Evolutionary conservation across 2,329 filamentous ascomycete genomes (phyloP).

Genomic region (Tolypocladium inflatum): DNA sequence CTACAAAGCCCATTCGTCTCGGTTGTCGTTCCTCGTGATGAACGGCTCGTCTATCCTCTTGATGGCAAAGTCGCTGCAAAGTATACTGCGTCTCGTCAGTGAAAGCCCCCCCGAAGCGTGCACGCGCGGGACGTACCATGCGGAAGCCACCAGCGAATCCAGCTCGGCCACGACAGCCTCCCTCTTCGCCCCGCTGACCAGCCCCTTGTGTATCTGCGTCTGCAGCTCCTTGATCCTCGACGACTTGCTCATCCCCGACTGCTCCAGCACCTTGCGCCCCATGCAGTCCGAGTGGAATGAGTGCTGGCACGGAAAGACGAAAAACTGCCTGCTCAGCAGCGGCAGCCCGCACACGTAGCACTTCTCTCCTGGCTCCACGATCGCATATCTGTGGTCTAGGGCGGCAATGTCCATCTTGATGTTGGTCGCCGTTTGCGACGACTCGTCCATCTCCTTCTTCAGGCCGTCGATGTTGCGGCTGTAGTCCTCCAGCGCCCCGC

Average conservation of each 20-base stretch:
- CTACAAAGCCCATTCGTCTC: slow-evolving; percentile 68
- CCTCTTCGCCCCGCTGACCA: slow-evolving; percentile 59
- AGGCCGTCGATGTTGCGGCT: slow-evolving; percentile 80
- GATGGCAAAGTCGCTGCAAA: slow-evolving; percentile 92
- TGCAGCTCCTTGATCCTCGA: slow-evolving; percentile 81
- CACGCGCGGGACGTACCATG: slow-evolving; percentile 53
- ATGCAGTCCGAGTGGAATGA: slow-evolving; percentile 95
- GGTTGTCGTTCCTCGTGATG: slow-evolving; percentile 61
- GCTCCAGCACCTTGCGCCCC: slow-evolving; percentile 74
- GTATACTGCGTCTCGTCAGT: slow-evolving; percentile 48
- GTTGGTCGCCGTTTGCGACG: slow-evolving; percentile 75
- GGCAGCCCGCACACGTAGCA: slow-evolving; percentile 85
- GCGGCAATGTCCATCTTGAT: slow-evolving; percentile 84
- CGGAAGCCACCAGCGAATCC: slow-evolving; percentile 81
- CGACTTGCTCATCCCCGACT: slow-evolving; percentile 65
- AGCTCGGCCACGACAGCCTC: slow-evolving; percentile 81
- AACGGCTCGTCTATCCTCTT: slow-evolving; percentile 93
- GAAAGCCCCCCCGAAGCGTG: background rate
- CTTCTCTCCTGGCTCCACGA: slow-evolving; percentile 91
- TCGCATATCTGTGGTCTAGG: slow-evolving; percentile 83
- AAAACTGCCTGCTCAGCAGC: slow-evolving; percentile 84
- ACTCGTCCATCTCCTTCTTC: slow-evolving; percentile 93
- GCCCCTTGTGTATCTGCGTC: slow-evolving; percentile 67
- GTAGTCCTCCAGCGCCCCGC: slow-evolving; percentile 86
- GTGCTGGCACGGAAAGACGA: slow-evolving; percentile 97